Percentiles rank a stretch among this genome's conserved stretches.
phyloP scores from a whole-genome alignment of 257 asterid genomes.

The Scutellaria galericulata region DNA sequence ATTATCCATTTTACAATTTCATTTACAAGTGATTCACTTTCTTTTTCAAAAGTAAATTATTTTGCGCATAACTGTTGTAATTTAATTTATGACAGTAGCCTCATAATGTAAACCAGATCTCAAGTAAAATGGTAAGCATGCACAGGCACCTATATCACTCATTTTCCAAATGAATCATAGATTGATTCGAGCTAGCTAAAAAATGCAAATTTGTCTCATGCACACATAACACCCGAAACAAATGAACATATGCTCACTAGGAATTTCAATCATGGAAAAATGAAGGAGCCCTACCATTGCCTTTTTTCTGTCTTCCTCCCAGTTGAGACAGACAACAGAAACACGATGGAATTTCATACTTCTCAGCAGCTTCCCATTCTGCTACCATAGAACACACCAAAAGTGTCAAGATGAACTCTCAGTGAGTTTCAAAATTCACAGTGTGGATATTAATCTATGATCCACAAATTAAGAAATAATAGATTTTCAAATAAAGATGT shows the following conservation, averaged over 20 bases:
- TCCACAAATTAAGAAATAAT: constrained; percentile 8
- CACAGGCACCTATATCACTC: constrained; percentile 14
- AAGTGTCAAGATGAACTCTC: constrained; percentile 13
- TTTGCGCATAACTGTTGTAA: not conserved
- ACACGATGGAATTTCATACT: constrained; percentile 69
- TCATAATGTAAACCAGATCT: not conserved
- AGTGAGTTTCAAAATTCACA: constrained; percentile 14
- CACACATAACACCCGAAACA: constrained; percentile 9
- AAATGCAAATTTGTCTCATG: not conserved
- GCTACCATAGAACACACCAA: constrained; percentile 39
- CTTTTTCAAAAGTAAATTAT: not conserved
- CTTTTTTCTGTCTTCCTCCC: constrained; percentile 84
- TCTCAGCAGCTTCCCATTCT: constrained; percentile 94
- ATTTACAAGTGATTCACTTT: not conserved
- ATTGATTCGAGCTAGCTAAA: not conserved
- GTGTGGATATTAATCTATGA: not conserved
- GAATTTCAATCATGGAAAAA: constrained; percentile 18
- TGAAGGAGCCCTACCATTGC: constrained; percentile 47
- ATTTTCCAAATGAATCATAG: not conserved
- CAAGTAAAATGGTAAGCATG: constrained; percentile 12
- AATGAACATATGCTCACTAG: constrained; percentile 7
- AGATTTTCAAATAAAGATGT: not conserved
- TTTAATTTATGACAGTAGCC: not conserved
- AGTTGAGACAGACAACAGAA: constrained; percentile 83
- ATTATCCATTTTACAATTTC: not conserved